Evolutionary conservation across 1,139 yeast genomes (phyloP), one percentile per base, ranked within the genome.

Genomic region (Candida gigantensis): DNA sequence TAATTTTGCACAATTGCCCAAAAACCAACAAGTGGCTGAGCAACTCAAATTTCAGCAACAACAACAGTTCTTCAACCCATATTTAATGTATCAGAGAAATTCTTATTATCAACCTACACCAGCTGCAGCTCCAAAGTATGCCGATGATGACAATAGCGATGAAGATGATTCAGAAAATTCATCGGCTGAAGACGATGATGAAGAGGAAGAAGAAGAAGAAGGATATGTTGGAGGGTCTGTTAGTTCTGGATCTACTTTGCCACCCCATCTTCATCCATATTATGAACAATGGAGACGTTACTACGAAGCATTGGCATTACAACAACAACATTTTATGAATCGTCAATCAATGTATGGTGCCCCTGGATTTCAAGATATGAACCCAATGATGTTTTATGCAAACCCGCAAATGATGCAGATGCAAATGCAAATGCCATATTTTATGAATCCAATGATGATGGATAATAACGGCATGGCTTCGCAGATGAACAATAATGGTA

Each of bases 221-320:
- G 50, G 51, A 36, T 46, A 51, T 26, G 47, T 25, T 3, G 25
- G 16, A 4, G 46, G 34, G 14, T 24, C 45, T n/a, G 19, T 21
- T 3, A 36, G 43, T n/a, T 25, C 48, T 8, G 28, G 29, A 14
- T 45, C 47, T 7, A 34, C 41, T 3, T 32, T 35, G 13, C 35
- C 39, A 10, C 49, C 49, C 2, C 47, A 38, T 11, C 50, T 43
- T 18, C 56, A 53, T 36, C 57, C 55, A 12, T 54, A 55, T 36
- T 57, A 56, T 29, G 61, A 58, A 31, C 61, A 57, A 44, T 60
- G 63, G 62, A 55, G 53, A 42, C 55, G 51, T 28, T 59, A 58
- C 38, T 59, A 58, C 40, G 58, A 60, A 19, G 38, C 47, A 11
- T 40, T 59, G 10, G 62, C 62, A 12, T 44, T 46, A 16, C 58